Percentiles rank a stretch among this genome's conserved stretches.
Conservation (phyloP, 225 moss, liverwort and hornwort genomes). For the Lunularia cruciata region DNA sequence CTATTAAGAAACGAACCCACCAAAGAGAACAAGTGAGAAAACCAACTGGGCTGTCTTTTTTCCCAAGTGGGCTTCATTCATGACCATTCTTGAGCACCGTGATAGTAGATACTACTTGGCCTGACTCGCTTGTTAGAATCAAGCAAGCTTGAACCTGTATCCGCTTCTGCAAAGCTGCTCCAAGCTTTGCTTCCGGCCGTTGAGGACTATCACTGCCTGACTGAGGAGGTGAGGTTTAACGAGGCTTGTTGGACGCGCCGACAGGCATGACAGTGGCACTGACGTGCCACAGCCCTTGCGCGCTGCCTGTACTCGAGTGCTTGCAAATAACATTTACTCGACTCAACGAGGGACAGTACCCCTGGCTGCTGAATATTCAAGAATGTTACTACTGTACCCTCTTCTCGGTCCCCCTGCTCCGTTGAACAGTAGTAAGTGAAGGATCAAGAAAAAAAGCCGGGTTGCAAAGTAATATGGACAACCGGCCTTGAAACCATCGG, state of each 20-base stretch:
- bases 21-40: too few relatives aligned
- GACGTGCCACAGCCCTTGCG: not conserved
- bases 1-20: too few relatives aligned
- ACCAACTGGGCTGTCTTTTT: too few relatives aligned
- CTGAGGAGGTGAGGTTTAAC: not conserved
- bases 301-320: not conserved
- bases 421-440: not conserved
- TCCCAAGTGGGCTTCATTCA: not conserved
- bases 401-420: not conserved
- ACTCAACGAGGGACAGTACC: not conserved
- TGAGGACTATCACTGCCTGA: not conserved
- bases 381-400: not conserved
- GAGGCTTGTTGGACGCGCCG: not conserved
- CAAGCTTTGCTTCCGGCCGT: not conserved
- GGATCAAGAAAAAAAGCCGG: not conserved
- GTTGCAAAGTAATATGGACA: not conserved
- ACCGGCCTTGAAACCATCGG: not conserved
- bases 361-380: not conserved
- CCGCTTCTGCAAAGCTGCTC: too few relatives aligned
- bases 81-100: not conserved
- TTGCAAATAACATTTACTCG: conserved; percentile 2
- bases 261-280: conserved; percentile 6
- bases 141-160: conserved; percentile 10
- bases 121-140: not conserved
- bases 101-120: too few relatives aligned